Percentiles rank a stretch among this genome's conserved stretches.
Evolutionary conservation across 306 rosid species (phyloP).

Genomic region (Biancaea sappan): DNA sequence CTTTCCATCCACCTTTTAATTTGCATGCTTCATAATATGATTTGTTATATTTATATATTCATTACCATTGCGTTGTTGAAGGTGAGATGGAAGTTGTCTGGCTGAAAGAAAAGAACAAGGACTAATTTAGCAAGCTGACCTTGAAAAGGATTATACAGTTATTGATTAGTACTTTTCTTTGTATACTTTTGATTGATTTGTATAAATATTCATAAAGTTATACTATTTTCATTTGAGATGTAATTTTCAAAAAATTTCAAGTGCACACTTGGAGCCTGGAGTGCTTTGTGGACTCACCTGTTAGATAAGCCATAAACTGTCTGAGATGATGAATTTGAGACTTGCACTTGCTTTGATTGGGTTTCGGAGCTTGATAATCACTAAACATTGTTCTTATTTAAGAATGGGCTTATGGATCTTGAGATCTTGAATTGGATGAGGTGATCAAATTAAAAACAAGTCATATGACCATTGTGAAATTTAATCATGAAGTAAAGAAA

Average conservation of each 20-base stretch:
- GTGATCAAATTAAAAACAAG: not conserved
- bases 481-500: no score
- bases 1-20: no score
- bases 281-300: not conserved
- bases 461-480: not conserved
- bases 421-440: no score
- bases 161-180: not conserved
- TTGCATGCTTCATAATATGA: not conserved
- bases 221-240: not conserved
- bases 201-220: not conserved
- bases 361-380: not conserved
- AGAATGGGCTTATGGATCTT: no score
- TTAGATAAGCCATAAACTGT: not conserved
- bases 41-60: not conserved
- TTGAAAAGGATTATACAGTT: not conserved
- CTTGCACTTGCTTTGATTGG: not conserved
- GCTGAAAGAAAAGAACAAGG: slow-evolving; percentile 3
- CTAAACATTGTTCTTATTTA: no score
- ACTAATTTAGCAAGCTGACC: not conserved
- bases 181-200: not conserved
- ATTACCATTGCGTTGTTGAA: not conserved
- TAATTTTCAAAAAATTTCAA: not conserved
- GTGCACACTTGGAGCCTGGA: not conserved
- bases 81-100: not conserved
- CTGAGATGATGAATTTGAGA: not conserved